Conservation (phyloP, 805 yeast genomes). For the Starmerella kuoi region DNA sequence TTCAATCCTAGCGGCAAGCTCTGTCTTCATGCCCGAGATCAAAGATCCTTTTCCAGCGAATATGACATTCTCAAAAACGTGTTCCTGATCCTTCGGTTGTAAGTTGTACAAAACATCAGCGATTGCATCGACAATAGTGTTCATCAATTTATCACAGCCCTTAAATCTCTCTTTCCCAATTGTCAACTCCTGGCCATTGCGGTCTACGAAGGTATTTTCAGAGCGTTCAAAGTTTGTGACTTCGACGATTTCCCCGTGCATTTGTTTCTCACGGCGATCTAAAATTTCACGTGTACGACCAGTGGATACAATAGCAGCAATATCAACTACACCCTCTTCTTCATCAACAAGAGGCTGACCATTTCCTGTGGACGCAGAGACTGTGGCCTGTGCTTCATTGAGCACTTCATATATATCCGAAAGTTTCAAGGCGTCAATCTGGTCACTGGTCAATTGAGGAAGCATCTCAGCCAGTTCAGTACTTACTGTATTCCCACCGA, state of each 20-base stretch:
- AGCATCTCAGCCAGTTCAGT: slow-evolving; percentile 39
- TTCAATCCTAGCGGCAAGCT: slow-evolving; percentile 46
- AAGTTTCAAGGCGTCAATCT: slow-evolving; percentile 61
- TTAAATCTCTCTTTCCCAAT: slow-evolving; percentile 87
- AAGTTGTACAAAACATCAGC: slow-evolving; percentile 43
- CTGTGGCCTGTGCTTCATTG: slow-evolving; percentile 52
- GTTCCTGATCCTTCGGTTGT: slow-evolving; percentile 61
- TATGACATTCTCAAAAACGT: slow-evolving; percentile 71
- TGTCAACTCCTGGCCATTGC: slow-evolving; percentile 40
- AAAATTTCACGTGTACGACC: slow-evolving; percentile 60
- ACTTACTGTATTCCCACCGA: slow-evolving; percentile 61
- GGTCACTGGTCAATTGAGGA: slow-evolving; percentile 44
- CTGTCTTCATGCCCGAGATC: slow-evolving; percentile 66
- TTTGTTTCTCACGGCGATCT: slow-evolving; percentile 47
- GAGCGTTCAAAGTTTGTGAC: slow-evolving; percentile 55
- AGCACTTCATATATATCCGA: slow-evolving; percentile 72
- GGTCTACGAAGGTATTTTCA: slow-evolving; percentile 56
- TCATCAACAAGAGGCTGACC: slow-evolving; percentile 29
- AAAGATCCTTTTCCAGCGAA: slow-evolving; percentile 66
- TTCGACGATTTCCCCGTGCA: slow-evolving; percentile 30
- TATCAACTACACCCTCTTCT: slow-evolving; percentile 70
- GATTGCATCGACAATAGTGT: slow-evolving; percentile 41
- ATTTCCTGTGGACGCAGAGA: slow-evolving; percentile 28
- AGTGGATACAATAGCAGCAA: slow-evolving; percentile 77
- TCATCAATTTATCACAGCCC: slow-evolving; percentile 56